Base-by-base conservation (phyloP, 1,284 basidiomycete genomes). In the Moesziomyces antarcticus region DNA sequence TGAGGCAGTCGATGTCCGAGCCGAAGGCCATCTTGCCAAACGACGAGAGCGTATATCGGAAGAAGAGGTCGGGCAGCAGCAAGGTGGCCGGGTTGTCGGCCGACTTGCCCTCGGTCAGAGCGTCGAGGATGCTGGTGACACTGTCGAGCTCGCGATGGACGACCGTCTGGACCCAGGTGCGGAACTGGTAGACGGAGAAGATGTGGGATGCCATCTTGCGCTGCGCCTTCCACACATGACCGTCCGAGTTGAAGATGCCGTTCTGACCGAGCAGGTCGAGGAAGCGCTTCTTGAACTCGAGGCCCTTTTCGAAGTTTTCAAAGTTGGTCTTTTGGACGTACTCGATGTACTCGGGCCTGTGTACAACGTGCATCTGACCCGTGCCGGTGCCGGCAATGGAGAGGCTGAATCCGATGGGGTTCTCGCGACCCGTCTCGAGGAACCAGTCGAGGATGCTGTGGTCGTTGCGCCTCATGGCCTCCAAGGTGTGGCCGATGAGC, bases 261-360 rank as follows among this genome's bases (percentile, higher is more conserved):
- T 73, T 60, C 13, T 52, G 48, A 21, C 73, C 68, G 6, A 81
- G 61, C 24, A 81, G 46, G 48, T 80, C 79, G 22, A 43, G 42
- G 21, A 81, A 72, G 45, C 65, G 63, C 10, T 27, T 30, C 22
- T 70, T 64, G 58, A 81, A 77, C 41, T 51, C 49, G 20, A 35
- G 1, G 8, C 79, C 79, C 59, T 81, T 79, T 33, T 58, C 63
- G 42, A 60, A 84, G 62, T 82, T 82, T 2, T 62, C 46, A 52
- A 84, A 84, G 64, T 82, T 80, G 50, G 77, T 80, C 62, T 81
- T 80, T 46, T 84, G 83, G 1, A 84, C 66, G 45, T 75, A 77
- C 41, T 80, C 77, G 45, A 84, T 78, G 50, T 80, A 78, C 57
- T 80, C 78, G 14, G 72, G 71, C 4, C 59, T 55, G 25, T 71